These are phyloP conservation scores for Endocladia muricata DNA, from an alignment of 31 red algal species.

Conservation along the genomic window DNA sequence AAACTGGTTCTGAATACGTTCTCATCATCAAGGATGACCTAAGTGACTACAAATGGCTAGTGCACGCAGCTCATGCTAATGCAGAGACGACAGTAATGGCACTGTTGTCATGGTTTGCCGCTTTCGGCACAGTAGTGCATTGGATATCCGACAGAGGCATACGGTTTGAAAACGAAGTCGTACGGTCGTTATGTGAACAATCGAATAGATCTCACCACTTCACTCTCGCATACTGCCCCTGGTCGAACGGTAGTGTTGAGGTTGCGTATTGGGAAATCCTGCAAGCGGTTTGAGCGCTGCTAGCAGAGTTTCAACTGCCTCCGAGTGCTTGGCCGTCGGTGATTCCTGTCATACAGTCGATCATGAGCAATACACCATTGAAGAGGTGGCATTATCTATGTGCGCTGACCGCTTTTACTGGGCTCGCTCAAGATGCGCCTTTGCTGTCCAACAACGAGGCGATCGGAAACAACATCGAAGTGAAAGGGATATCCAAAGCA, in stretches of 20 bases:
- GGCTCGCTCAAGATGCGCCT: not conserved
- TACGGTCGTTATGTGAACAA: not conserved
- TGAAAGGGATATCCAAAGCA: not conserved
- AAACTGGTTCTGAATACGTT: conserved; percentile 2
- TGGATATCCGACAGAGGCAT: conserved; percentile 36
- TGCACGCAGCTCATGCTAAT: not conserved
- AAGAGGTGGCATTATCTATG: not conserved
- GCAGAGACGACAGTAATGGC: not conserved
- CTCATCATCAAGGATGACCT: conserved; percentile 40
- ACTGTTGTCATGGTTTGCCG: conserved; percentile 26
- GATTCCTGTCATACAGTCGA: conserved; percentile 22
- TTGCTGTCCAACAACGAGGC: not conserved
- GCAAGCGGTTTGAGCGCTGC: not conserved
- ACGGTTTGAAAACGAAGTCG: conserved; percentile 39
- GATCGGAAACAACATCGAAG: not conserved
- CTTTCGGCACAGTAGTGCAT: not conserved
- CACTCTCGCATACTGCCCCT: conserved; percentile 40
- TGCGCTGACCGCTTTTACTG: conserved; percentile 40
- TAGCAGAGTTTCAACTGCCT: conserved; percentile 24
- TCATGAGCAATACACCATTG: conserved; percentile 28
- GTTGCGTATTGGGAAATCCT: conserved; percentile 30
- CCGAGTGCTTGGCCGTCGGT: conserved; percentile 1
- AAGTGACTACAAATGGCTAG: conserved; percentile 10
- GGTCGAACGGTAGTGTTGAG: conserved; percentile 44
- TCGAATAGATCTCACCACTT: conserved; percentile 18